Evolutionary conservation across 1,139 yeast genomes (phyloP).

Genomic region (Magnusiomyces magnusii): DNA sequence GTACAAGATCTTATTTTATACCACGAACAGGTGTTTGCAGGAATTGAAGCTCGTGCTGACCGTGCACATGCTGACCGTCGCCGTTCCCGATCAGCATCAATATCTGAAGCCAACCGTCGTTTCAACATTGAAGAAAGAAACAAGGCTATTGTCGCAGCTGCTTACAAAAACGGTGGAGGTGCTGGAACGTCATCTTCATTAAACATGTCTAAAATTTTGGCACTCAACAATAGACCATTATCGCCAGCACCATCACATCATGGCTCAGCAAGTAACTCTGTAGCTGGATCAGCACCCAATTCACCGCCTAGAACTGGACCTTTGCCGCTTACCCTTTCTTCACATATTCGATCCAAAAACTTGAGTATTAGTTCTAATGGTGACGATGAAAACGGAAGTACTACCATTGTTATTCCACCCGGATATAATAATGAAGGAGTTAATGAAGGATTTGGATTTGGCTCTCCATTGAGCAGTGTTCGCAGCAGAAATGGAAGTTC

Average conservation of each 20-base stretch:
- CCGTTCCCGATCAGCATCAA: slow-evolving; percentile 25
- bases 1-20: slow-evolving; percentile 26
- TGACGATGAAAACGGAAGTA: neutral
- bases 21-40: slow-evolving; percentile 22
- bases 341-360: neutral
- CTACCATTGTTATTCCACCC: neutral
- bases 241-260: neutral
- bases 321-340: slow-evolving; percentile 1
- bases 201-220: neutral
- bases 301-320: slow-evolving; percentile 4
- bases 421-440: neutral
- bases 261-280: neutral
- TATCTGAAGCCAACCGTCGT: slow-evolving; percentile 23
- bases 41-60: slow-evolving; percentile 19
- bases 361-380: neutral
- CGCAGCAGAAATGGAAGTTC: slow-evolving; percentile 1
- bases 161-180: neutral
- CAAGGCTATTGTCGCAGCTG: slow-evolving; percentile 22
- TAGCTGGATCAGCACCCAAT: neutral
- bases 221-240: neutral
- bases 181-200: neutral
- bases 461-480: neutral
- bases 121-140: slow-evolving; percentile 30
- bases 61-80: slow-evolving; percentile 14
- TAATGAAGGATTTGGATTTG: neutral